phyloP scores from a whole-genome alignment of 345 rosid species.

The Pistacia integerrima region DNA sequence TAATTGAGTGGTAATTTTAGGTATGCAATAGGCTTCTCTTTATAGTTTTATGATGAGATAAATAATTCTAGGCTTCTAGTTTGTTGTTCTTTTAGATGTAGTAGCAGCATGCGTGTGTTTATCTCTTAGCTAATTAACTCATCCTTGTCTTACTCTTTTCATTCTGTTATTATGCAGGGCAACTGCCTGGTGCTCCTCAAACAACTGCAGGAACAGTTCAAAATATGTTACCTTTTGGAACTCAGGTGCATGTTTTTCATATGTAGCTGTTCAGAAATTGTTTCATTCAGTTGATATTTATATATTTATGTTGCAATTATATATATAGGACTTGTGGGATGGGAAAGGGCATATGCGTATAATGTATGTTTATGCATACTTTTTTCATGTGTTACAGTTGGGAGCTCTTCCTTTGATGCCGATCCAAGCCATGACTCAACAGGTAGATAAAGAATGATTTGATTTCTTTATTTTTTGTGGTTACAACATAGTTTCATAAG shows the following conservation, averaged over 20 bases:
- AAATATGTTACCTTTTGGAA: constrained; percentile 36
- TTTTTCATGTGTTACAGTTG: constrained; percentile 25
- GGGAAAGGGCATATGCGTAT: too few relatives aligned
- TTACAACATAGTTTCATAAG: not conserved
- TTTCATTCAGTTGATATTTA: not conserved
- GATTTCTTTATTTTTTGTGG: not conserved
- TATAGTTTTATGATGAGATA: constrained; percentile 15
- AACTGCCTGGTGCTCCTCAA: constrained; percentile 28
- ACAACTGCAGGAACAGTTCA: constrained; percentile 32
- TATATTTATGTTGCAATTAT: not conserved
- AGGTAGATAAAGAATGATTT: constrained; percentile 26
- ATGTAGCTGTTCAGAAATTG: not conserved
- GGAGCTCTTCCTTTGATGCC: constrained; percentile 46
- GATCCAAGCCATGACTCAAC: constrained; percentile 54
- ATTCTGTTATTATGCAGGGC: constrained; percentile 26
- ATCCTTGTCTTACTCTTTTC: constrained; percentile 5
- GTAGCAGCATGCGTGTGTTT: not conserved
- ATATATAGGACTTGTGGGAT: not conserved
- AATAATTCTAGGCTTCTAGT: constrained; percentile 11
- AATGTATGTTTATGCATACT: not conserved
- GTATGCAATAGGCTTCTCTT: constrained; percentile 29
- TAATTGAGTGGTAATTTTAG: constrained; percentile 23
- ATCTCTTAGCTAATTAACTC: not conserved
- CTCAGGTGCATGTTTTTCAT: constrained; percentile 34
- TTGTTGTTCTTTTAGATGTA: not conserved